Evolutionary conservation across 73 alveolate species (phyloP).

Genomic region (Durusdinium trenchii): DNA sequence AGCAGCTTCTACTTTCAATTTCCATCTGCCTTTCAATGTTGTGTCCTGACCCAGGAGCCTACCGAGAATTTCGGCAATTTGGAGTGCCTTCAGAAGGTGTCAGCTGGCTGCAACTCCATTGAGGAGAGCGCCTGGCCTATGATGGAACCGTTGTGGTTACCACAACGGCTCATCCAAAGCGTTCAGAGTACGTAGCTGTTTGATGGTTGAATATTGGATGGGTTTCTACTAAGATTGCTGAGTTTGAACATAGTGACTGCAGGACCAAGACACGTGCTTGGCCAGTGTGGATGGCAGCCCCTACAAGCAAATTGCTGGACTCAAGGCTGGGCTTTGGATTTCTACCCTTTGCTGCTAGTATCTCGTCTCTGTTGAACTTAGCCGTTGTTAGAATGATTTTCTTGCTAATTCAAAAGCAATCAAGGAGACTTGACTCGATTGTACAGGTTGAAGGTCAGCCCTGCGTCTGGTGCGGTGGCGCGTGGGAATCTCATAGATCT

Average conservation of each 20-base stretch:
- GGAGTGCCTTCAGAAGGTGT: constrained; percentile 19
- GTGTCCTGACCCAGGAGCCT: not conserved
- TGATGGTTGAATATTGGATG: no score
- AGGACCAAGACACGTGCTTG: constrained; percentile 61
- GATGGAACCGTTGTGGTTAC: not conserved
- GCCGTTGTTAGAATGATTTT: no score
- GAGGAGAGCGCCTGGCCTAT: not conserved
- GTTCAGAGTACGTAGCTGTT: no score
- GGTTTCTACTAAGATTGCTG: not conserved
- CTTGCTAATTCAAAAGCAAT: not conserved
- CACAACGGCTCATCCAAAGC: no score
- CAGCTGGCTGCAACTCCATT: constrained; percentile 60
- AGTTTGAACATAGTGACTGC: not conserved
- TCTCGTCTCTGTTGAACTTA: no score
- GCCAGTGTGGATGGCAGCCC: constrained; percentile 76
- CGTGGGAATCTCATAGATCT: constrained; percentile 2
- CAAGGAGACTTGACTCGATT: not conserved
- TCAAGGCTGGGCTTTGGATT: constrained; percentile 67
- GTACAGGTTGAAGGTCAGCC: constrained; percentile 73
- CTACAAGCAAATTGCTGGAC: constrained; percentile 69
- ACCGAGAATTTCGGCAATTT: constrained; percentile 22
- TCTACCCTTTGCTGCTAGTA: no score
- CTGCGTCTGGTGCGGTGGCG: constrained; percentile 83
- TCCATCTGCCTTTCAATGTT: no score
- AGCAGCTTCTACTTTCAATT: no score